A percentile compares a stretch with the other conserved stretches of the same genome.
These are phyloP conservation scores for Eragrostis curvula DNA, from an alignment of 176 grass and related monocot species.

Conservation along the genomic window DNA sequence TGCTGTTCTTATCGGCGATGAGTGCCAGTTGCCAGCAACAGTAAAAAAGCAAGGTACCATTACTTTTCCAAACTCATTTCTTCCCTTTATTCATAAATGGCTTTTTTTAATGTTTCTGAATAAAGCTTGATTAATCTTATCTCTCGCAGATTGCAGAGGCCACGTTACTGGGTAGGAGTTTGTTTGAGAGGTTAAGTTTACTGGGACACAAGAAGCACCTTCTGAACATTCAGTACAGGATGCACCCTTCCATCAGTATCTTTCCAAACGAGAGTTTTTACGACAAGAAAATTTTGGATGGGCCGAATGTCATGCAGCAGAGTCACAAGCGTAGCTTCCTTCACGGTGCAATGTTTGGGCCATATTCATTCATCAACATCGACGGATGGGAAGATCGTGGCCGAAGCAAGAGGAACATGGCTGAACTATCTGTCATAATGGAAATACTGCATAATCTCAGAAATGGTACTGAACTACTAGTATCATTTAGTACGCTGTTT, in stretches of 20 bases:
- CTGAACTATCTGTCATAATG: slow-evolving; percentile 54
- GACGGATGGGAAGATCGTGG: slow-evolving; percentile 47
- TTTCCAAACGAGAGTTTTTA: slow-evolving; percentile 69
- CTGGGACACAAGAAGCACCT: slow-evolving; percentile 70
- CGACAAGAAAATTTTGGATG: slow-evolving; percentile 58
- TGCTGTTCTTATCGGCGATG: slow-evolving; percentile 70
- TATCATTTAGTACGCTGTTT: neutral
- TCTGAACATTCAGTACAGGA: slow-evolving; percentile 80
- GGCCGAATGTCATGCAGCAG: slow-evolving; percentile 45
- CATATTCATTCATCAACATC: slow-evolving; percentile 75
- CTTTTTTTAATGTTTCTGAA: neutral
- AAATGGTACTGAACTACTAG: slow-evolving; percentile 34
- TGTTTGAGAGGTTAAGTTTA: slow-evolving; percentile 68
- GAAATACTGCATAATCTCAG: slow-evolving; percentile 41
- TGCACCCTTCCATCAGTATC: slow-evolving; percentile 76
- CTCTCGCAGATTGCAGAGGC: slow-evolving; percentile 47
- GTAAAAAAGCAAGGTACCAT: slow-evolving; percentile 76
- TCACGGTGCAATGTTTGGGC: slow-evolving; percentile 56
- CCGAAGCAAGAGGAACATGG: slow-evolving; percentile 59
- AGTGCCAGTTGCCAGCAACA: slow-evolving; percentile 66
- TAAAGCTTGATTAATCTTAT: neutral
- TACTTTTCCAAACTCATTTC: neutral
- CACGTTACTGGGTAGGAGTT: slow-evolving; percentile 60
- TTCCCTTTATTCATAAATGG: neutral
- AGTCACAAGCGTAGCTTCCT: slow-evolving; percentile 36